phyloP scores from a whole-genome alignment of 2,329 filamentous ascomycete species.

The Neodidymelliopsis sp. region DNA sequence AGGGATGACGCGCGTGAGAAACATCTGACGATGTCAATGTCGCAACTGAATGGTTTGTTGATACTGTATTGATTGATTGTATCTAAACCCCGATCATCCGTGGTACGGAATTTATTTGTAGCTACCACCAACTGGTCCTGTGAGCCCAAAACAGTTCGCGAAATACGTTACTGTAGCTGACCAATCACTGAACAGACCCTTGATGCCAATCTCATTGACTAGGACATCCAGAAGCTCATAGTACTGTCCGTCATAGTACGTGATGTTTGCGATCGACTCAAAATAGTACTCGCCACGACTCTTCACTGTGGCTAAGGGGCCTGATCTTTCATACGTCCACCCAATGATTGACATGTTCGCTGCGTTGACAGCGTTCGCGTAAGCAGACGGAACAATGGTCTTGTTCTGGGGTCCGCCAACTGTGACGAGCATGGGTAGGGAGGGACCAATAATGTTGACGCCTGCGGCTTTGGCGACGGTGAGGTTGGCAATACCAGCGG shows the following conservation, averaged over 20 bases:
- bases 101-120: conserved; percentile 10
- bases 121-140: conserved; percentile 24
- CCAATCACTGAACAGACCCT: conserved; percentile 72
- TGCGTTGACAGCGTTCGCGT: conserved; percentile 66
- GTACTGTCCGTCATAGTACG: conserved; percentile 69
- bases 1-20: too few relatives aligned
- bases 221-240: conserved; percentile 69
- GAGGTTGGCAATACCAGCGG: conserved; percentile 61
- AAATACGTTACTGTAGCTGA: conserved; percentile 71
- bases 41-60: too few relatives aligned
- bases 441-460: conserved; percentile 67
- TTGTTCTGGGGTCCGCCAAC: conserved; percentile 55
- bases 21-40: too few relatives aligned
- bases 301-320: conserved; percentile 59
- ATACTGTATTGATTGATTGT: too few relatives aligned
- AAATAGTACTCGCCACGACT: conserved; percentile 43
- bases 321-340: conserved; percentile 71
- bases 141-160: conserved; percentile 69
- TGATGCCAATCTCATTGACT: conserved; percentile 65
- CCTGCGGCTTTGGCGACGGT: conserved; percentile 62
- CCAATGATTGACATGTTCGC: conserved; percentile 69
- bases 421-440: conserved; percentile 65
- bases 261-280: conserved; percentile 58
- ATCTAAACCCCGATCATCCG: background rate
- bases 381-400: conserved; percentile 65